Percentiles rank a stretch among this genome's conserved stretches.
These are phyloP conservation scores for Eimeria acervulina DNA, from an alignment of 169 alveolate species.

Conservation along the genomic window DNA sequence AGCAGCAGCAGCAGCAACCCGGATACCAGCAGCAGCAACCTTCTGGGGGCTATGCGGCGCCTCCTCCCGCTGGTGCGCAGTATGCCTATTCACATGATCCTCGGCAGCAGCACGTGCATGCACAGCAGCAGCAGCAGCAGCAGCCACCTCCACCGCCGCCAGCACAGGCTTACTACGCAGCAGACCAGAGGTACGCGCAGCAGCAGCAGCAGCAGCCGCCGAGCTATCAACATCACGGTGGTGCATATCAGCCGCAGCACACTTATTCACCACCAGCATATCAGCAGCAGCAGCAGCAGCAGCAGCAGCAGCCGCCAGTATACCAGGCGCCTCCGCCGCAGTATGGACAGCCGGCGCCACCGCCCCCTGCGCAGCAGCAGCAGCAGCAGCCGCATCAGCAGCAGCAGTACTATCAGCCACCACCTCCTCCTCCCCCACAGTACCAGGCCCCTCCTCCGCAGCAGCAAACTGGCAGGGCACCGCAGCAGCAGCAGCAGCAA, in stretches of 20 bases:
- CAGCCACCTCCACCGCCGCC: constrained; percentile 28
- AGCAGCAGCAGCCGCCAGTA: not conserved
- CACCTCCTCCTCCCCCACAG: constrained; percentile 15
- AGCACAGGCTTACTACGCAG: constrained; percentile 10
- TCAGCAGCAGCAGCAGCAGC: constrained; percentile 51
- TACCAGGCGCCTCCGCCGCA: not conserved
- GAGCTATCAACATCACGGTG: not conserved
- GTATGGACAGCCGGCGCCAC: not conserved
- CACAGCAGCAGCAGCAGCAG: too few species aligned
- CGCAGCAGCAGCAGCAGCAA: constrained; percentile 38
- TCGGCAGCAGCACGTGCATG: not conserved
- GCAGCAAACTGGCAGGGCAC: constrained; percentile 11
- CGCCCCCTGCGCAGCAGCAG: not conserved
- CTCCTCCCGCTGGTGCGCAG: constrained; percentile 1
- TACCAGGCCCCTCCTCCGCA: not conserved
- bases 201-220: constrained; percentile 56
- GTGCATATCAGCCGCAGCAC: constrained; percentile 11
- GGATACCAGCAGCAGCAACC: constrained; percentile 27
- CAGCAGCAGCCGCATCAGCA: constrained; percentile 18
- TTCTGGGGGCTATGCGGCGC: constrained; percentile 1
- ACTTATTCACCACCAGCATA: not conserved
- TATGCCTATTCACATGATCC: not conserved
- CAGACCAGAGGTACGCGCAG: constrained; percentile 17
- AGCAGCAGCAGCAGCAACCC: not conserved
- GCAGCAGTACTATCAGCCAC: constrained; percentile 34